Percentiles rank a stretch among this genome's conserved stretches.
phyloP scores from a whole-genome alignment of 73 alveolate genomes.

The Paramecium octaurelia region DNA sequence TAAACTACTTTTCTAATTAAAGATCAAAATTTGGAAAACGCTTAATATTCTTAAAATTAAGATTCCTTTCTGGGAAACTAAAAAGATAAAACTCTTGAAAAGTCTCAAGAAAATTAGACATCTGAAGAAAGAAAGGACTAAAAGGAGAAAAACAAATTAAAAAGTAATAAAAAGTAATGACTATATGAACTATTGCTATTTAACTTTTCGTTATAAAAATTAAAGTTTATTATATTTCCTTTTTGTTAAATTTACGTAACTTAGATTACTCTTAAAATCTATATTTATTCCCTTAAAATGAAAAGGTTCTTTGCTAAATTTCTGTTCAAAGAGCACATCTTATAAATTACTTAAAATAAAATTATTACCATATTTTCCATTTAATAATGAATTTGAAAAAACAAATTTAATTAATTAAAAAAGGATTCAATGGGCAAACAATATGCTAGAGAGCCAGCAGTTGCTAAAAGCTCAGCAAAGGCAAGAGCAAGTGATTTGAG shows the following conservation, averaged over 20 bases:
- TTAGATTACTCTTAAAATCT: too few species aligned
- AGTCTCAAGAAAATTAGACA: background rate
- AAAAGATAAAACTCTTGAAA: background rate
- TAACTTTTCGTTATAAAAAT: background rate
- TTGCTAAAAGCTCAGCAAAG: slow-evolving; percentile 80
- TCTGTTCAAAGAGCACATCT: background rate
- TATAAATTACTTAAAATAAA: background rate
- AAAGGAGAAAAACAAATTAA: background rate
- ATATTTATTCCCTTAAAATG: background rate
- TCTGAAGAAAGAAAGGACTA: background rate
- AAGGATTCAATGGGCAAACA: slow-evolving; percentile 73
- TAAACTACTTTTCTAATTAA: background rate
- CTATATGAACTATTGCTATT: background rate
- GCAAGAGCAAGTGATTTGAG: slow-evolving; percentile 91
- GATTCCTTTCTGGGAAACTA: background rate
- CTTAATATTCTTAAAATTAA: background rate
- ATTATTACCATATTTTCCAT: background rate
- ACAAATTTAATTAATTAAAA: slow-evolving; percentile 1
- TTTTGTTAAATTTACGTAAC: too few species aligned
- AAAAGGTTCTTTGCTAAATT: background rate
- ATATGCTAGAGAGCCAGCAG: slow-evolving; percentile 85
- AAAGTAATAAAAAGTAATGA: background rate
- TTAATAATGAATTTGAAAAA: background rate
- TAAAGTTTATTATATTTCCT: background rate
- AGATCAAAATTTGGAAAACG: background rate